phyloP scores from a whole-genome alignment of 148 eudicot genomes.

The Amaranthus palmeri region DNA sequence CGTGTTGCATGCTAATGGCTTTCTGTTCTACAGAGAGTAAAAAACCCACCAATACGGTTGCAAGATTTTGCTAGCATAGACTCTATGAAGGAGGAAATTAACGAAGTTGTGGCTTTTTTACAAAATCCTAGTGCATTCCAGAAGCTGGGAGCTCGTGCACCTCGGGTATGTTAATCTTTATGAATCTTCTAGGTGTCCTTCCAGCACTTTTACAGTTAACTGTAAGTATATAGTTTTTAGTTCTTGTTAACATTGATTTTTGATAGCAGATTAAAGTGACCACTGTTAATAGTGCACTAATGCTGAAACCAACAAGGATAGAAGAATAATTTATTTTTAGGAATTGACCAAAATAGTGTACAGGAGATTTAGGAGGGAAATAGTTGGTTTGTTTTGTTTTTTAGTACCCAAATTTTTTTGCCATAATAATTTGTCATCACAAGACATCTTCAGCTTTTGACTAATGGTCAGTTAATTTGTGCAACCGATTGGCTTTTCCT shows the following conservation, averaged over 20 bases:
- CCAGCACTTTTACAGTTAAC: not conserved
- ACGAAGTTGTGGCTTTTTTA: slow-evolving; percentile 86
- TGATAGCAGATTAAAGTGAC: not conserved
- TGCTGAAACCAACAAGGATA: not conserved
- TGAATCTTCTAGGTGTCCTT: not conserved
- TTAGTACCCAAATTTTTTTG: not conserved
- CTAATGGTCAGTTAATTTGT: not conserved
- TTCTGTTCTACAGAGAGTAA: slow-evolving; percentile 54
- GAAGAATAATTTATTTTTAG: not conserved
- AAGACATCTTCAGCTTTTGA: not conserved
- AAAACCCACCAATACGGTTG: slow-evolving; percentile 81
- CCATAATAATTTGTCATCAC: not conserved
- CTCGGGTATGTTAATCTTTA: slow-evolving; percentile 53
- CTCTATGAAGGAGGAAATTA: slow-evolving; percentile 84
- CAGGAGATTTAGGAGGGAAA: too few species aligned
- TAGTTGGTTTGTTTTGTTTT: not conserved
- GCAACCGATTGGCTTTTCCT: not conserved
- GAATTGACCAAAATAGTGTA: too few species aligned
- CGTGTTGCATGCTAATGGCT: not conserved
- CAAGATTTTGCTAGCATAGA: slow-evolving; percentile 80
- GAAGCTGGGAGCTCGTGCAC: slow-evolving; percentile 97
- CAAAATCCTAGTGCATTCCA: slow-evolving; percentile 82
- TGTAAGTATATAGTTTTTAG: not conserved
- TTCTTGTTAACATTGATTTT: not conserved
- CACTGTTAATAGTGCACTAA: not conserved